Evolutionary conservation across 177 flowering plant species (phyloP), one percentile per base, ranked within the genome.

Genomic region (Vitis hybrid): DNA sequence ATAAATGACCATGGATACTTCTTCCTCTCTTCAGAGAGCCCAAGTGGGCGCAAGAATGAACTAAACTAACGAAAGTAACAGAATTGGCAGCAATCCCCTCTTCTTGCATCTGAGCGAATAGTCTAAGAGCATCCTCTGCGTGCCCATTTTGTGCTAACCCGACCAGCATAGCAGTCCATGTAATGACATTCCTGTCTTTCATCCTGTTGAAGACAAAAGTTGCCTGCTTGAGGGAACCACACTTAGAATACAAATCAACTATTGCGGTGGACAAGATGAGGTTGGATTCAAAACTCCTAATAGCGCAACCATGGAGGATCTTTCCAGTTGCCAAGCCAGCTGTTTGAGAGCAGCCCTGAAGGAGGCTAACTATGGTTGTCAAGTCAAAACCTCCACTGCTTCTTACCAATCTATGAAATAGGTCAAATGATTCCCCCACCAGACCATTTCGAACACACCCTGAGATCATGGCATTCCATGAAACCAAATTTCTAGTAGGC

Each of bases 81-180:
- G 74, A 67, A 75, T 39, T 7, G 5, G 8, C 45, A 39, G 45
- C 45, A 39, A 39, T 3, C 29, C 45, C 8, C 9, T 39, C 45
- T 39, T 39, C 45, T 39, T 39, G 45, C 45, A 39, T 39, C 45
- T 39, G 45, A 6, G 45, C 7, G 0, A 39, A 5, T 61, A 80
- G 48, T 56, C 8, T 51, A 11, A 75, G 31, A 18, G 83, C 81
- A 64, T 78, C 81, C 74, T 69, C 77, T 6, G 83, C 81, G 15
- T 60, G 66, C 52, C 83, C 83, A 68, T 80, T 78, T 68, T 80
- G 81, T 8, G 81, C 79, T 56, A 77, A 71, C 34, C 81, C 83
- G 52, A 73, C 74, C 57, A 80, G 51, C 81, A 80, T 70, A 57
- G 83, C 83, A 15, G 79, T 78, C 83, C 83, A 80, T n/a, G 81